Evolutionary conservation across 2,329 filamentous ascomycete species (phyloP).

Genomic region (Herpotrichia juniperi): DNA sequence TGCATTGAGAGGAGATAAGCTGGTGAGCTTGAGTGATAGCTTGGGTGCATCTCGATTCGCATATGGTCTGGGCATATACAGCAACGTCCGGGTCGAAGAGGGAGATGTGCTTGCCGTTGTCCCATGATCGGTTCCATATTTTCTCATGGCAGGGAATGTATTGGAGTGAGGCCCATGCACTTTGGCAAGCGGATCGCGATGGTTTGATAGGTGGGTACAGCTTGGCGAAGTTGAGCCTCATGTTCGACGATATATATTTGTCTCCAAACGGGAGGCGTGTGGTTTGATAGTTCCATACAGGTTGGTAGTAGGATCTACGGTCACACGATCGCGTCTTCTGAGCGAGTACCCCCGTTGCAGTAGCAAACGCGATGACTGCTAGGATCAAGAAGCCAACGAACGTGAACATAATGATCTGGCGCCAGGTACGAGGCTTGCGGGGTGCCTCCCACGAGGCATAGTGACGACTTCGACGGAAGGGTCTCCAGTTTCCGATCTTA

Average conservation of each 20-base stretch:
- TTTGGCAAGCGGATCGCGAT: conserved; percentile 4
- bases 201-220: conserved; percentile 10
- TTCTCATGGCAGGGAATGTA: conserved; percentile 18
- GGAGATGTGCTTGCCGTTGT: conserved; percentile 14
- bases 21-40: conserved; percentile 8
- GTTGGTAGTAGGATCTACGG: background rate
- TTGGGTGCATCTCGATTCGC: background rate
- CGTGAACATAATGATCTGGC: conserved; percentile 5
- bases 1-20: conserved; percentile 14
- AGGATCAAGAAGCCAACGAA: conserved; percentile 8
- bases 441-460: conserved; percentile 2
- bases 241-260: conserved; percentile 4
- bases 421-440: conserved; percentile 5
- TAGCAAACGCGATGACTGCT: conserved; percentile 9
- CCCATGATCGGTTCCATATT: conserved; percentile 19
- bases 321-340: background rate
- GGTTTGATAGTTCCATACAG: background rate
- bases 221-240: conserved; percentile 8
- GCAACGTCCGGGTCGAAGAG: conserved; percentile 14
- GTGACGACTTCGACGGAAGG: conserved; percentile 1
- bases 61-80: conserved; percentile 7
- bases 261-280: background rate
- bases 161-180: conserved; percentile 8
- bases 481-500: conserved; percentile 5
- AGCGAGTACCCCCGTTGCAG: conserved; percentile 14